These are phyloP conservation scores for Neopestalotiopsis clavispora DNA, from an alignment of 2,329 filamentous ascomycete genomes.

Conservation along the genomic window DNA sequence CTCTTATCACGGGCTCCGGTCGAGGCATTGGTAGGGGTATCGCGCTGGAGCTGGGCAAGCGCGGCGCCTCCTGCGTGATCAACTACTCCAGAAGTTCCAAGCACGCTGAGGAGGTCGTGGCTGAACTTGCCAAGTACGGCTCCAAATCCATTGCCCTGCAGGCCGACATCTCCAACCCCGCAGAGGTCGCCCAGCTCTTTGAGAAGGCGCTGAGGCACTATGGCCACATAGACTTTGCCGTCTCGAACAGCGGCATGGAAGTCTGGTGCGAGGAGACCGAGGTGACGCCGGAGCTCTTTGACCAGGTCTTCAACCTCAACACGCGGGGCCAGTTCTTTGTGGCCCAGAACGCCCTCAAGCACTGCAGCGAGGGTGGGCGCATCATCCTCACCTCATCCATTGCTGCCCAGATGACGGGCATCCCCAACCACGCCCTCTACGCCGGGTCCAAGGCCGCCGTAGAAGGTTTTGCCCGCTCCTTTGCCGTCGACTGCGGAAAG, in stretches of 20 bases:
- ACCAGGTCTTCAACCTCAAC: slow-evolving; percentile 75
- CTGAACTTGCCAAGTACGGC: slow-evolving; percentile 59
- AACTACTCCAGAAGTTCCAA: slow-evolving; percentile 66
- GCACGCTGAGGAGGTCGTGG: slow-evolving; percentile 62
- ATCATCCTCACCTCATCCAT: slow-evolving; percentile 77
- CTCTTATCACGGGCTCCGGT: slow-evolving; percentile 68
- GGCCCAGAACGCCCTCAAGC: slow-evolving; percentile 74
- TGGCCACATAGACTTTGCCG: slow-evolving; percentile 73
- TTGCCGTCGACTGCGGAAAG: slow-evolving; percentile 73
- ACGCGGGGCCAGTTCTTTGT: slow-evolving; percentile 78
- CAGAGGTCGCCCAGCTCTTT: slow-evolving; percentile 67
- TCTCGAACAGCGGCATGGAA: slow-evolving; percentile 75
- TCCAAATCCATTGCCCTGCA: slow-evolving; percentile 63
- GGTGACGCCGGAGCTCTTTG: slow-evolving; percentile 72
- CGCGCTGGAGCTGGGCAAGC: slow-evolving; percentile 69
- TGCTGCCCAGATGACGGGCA: slow-evolving; percentile 67
- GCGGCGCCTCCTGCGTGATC: slow-evolving; percentile 68
- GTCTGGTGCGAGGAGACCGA: slow-evolving; percentile 73
- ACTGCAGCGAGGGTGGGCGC: slow-evolving; percentile 71
- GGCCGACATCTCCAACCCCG: slow-evolving; percentile 67
- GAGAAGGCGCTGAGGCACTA: slow-evolving; percentile 68
- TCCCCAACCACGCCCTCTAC: slow-evolving; percentile 74
- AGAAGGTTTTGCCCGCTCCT: slow-evolving; percentile 73
- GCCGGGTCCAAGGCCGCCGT: slow-evolving; percentile 75
- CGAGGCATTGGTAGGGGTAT: slow-evolving; percentile 71